Evolutionary conservation across 2,329 filamentous ascomycete species (phyloP), one percentile per base, ranked within the genome.

Genomic region (Botrytis galanthina): DNA sequence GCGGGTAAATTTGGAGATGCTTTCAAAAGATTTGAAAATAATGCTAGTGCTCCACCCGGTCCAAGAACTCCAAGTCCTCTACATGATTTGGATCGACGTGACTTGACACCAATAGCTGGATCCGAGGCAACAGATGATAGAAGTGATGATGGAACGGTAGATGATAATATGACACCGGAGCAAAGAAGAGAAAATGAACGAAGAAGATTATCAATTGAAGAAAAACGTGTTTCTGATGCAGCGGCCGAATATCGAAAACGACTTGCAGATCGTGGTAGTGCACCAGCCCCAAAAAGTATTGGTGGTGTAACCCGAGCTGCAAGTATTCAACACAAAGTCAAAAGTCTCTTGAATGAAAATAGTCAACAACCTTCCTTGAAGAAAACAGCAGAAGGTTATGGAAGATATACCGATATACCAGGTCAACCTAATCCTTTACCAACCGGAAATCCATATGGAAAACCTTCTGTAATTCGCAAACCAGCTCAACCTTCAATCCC

Each of bases 321-420:
- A n/a, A 93, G 91, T 39, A 99, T 99, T 78, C 94, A 98, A 81
- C 94, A 93, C 80, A 91, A 95, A 76, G 93, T 99, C 72, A 93
- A 97, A 83, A 93, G 89, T 68, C 85, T 98, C 68, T 84, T 99
- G 26, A 91, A 91, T 75, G 95, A 98, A 79, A 93, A 92, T 59
- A 89, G 90, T 78, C 90, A 86, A 76, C 85, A 89, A 8, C 83
- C 86, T 0, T 81, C 87, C 1, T 83, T 84, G 22, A 87, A 89
- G 42, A 90, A 91, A 77, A 97, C 94, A 0, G 95, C 95, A 0
- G 91, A 95, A 76, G 95, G 95, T 0, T 98, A 98, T 81, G 96
- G 96, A 12, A 91, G 91, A 74, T 98, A 93, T 81, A 94, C 95
- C 32, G 92, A 91, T 44, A 73, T 39, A 48, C 29, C 66, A 26